Conservation (phyloP, 306 rosid genomes). For the Cicer chorassanicum region DNA sequence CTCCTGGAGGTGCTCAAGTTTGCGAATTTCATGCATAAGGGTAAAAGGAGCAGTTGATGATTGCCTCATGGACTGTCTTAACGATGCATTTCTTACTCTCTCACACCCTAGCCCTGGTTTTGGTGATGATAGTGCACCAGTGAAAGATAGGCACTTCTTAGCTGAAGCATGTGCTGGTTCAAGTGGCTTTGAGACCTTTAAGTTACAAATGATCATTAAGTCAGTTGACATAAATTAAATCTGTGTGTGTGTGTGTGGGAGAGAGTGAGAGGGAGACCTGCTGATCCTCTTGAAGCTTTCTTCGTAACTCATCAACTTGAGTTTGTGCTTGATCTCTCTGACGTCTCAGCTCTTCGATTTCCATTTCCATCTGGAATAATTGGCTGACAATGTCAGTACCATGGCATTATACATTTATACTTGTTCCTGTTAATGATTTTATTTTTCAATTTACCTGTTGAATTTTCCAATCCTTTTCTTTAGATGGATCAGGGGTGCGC, state of each 20-base stretch:
- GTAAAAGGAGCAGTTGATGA: slow-evolving; percentile 96
- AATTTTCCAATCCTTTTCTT: slow-evolving; percentile 86
- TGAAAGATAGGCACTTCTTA: slow-evolving; percentile 89
- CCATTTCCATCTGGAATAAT: slow-evolving; percentile 87
- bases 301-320: slow-evolving; percentile 81
- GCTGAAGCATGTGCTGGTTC: slow-evolving; percentile 67
- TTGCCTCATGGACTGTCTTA: slow-evolving; percentile 94
- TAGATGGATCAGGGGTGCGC: slow-evolving; percentile 88
- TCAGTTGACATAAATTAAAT: slow-evolving; percentile 31
- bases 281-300: slow-evolving; percentile 78
- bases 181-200: slow-evolving; percentile 67
- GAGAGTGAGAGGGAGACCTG: slow-evolving; percentile 53
- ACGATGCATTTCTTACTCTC: slow-evolving; percentile 60
- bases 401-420: slow-evolving; percentile 29
- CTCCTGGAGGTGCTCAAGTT: slow-evolving; percentile 98
- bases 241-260: background rate
- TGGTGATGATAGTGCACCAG: slow-evolving; percentile 64
- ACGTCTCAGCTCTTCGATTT: slow-evolving; percentile 86
- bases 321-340: slow-evolving; percentile 91
- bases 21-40: slow-evolving; percentile 97
- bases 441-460: slow-evolving; percentile 71
- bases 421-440: slow-evolving; percentile 3
- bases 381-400: slow-evolving; percentile 35
- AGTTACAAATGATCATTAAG: slow-evolving; percentile 17
- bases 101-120: slow-evolving; percentile 61